These are phyloP conservation scores for Vigna radiata DNA, from an alignment of 306 rosid genomes.

Conservation along the genomic window DNA sequence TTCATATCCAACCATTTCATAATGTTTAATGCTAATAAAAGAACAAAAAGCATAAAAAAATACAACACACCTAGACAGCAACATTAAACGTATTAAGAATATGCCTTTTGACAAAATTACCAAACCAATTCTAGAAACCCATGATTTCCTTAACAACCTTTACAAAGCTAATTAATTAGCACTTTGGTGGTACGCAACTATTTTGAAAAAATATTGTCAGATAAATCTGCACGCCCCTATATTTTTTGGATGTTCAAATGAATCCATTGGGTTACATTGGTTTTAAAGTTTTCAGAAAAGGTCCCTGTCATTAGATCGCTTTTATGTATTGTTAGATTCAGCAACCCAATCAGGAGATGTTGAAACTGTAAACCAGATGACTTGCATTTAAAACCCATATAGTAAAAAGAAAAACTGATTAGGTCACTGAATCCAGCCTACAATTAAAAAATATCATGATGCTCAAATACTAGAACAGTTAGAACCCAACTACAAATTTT, in stretches of 20 bases:
- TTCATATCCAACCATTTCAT: neutral
- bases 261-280: neutral
- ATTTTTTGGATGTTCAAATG: neutral
- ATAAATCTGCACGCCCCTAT: neutral
- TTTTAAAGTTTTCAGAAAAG: neutral
- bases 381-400: neutral
- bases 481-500: neutral
- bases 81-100: slow-evolving; percentile 7
- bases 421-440: neutral
- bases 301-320: neutral
- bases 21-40: neutral
- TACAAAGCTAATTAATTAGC: neutral
- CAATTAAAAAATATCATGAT: neutral
- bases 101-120: neutral
- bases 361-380: neutral
- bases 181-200: neutral
- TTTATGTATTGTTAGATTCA: neutral
- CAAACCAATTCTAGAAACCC: neutral
- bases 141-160: neutral
- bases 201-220: neutral
- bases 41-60: neutral
- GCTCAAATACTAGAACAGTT: neutral
- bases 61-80: neutral
- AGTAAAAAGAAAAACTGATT: neutral
- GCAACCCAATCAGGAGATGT: neutral